These are phyloP conservation scores for Chytriomyces sp. DNA, from an alignment of 192 early-diverging fungal species.

Conservation along the genomic window DNA sequence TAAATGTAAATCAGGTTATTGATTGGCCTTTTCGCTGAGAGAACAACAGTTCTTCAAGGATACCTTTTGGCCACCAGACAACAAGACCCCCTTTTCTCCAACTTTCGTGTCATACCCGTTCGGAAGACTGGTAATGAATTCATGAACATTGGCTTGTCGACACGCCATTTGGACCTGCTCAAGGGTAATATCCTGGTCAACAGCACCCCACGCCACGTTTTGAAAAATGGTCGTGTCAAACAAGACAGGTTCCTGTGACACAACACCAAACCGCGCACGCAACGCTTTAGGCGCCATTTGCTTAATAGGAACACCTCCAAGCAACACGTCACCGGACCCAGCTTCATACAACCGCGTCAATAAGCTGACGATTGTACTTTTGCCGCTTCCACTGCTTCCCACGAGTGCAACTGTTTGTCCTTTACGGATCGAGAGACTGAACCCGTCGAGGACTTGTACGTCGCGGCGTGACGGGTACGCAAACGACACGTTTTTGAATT, in stretches of 20 bases:
- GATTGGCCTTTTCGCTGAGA: too few relatives aligned
- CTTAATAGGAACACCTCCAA: slow-evolving; percentile 78
- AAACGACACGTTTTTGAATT: slow-evolving; percentile 76
- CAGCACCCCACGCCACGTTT: slow-evolving; percentile 57
- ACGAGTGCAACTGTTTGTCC: slow-evolving; percentile 90
- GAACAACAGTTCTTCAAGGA: not conserved
- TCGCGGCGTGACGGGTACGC: slow-evolving; percentile 86
- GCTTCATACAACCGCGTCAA: slow-evolving; percentile 85
- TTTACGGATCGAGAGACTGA: slow-evolving; percentile 69
- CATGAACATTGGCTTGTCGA: slow-evolving; percentile 71
- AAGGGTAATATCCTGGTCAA: slow-evolving; percentile 53
- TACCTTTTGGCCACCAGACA: slow-evolving; percentile 76
- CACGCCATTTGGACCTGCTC: slow-evolving; percentile 5
- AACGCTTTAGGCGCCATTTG: slow-evolving; percentile 79
- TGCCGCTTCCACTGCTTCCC: slow-evolving; percentile 81
- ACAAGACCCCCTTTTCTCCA: slow-evolving; percentile 67
- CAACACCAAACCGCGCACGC: slow-evolving; percentile 84
- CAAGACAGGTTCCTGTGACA: slow-evolving; percentile 73
- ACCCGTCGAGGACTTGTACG: slow-evolving; percentile 73
- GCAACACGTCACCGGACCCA: slow-evolving; percentile 54
- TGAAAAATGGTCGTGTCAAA: slow-evolving; percentile 49
- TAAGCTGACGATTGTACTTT: slow-evolving; percentile 81
- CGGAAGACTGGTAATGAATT: slow-evolving; percentile 83
- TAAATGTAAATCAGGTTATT: too few relatives aligned
- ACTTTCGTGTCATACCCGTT: slow-evolving; percentile 79